phyloP scores from a whole-genome alignment of 495 filamentous ascomycete genomes.

The Gamarada debralockiae region DNA sequence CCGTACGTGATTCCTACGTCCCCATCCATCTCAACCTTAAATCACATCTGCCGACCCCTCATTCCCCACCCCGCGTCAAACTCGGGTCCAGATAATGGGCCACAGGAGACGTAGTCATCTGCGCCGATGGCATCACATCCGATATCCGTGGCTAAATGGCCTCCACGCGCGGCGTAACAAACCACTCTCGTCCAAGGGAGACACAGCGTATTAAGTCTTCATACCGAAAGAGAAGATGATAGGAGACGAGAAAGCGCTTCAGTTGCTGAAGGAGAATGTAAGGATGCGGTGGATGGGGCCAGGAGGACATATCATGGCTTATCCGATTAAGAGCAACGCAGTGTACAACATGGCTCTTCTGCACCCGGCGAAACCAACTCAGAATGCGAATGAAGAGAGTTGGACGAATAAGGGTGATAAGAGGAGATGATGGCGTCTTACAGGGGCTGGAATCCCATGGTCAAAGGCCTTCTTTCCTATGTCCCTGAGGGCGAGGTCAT shows the following conservation, averaged over 20 bases:
- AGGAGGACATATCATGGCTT: slow-evolving; percentile 21
- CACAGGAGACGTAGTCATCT: slow-evolving; percentile 38
- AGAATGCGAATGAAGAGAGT: slow-evolving; percentile 18
- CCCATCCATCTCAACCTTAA: slow-evolving; percentile 1
- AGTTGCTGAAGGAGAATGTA: background rate
- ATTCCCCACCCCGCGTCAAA: background rate
- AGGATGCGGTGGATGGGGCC: slow-evolving; percentile 5
- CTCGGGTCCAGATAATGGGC: slow-evolving; percentile 14
- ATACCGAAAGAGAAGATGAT: slow-evolving; percentile 35
- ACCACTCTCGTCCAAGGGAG: slow-evolving; percentile 35
- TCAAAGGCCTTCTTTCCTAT: background rate
- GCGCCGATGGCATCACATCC: slow-evolving; percentile 47
- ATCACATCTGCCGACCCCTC: background rate
- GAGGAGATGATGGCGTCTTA: slow-evolving; percentile 4
- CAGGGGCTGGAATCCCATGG: background rate
- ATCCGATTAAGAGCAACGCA: slow-evolving; percentile 40
- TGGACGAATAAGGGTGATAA: slow-evolving; percentile 1
- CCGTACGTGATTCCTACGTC: background rate
- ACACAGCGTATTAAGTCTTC: slow-evolving; percentile 43
- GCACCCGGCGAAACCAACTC: slow-evolving; percentile 24
- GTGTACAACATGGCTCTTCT: slow-evolving; percentile 41
- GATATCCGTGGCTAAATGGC: slow-evolving; percentile 28
- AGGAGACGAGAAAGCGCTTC: slow-evolving; percentile 26
- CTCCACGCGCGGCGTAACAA: slow-evolving; percentile 26
- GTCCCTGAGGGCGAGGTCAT: slow-evolving; percentile 6